Base-by-base conservation (phyloP, 2,329 filamentous ascomycete genomes). In the Didymella keratinophila region DNA sequence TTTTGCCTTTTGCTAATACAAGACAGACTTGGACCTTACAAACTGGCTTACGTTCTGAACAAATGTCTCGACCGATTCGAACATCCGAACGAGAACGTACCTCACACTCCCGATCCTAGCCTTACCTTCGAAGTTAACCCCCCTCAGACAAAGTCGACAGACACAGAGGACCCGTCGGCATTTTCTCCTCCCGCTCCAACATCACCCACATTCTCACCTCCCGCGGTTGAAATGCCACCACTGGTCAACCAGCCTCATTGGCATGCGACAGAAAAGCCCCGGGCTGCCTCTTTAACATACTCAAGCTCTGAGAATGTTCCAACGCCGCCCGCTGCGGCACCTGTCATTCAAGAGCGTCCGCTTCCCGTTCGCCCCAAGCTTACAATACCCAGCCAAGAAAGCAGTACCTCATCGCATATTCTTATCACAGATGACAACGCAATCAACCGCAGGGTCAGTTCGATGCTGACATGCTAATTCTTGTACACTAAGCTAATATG, bases 361-460 rank as follows among this genome's bases (percentile, higher is more conserved):
- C 32, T 50, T 18, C 56, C 50, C 2, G 23, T 46, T 11, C 50
- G 45, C 10, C 41, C 45, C 4, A 42, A 41, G 30, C 25, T 46
- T 25, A 30, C 45, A n/a, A 50, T 45, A 18, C 25, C 45, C 12
- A 20, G 18, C n/a, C 30, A 18, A 16, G n/a, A 23, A 28, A 11
- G 2, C 4, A 12, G 7, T n/a, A 16, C 8, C 9, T 20, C 41
- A 4, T 59, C 62, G 4, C 59, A 66, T 5, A 62, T 77, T 0
- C 69, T 79, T 0, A 71, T 79, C 1, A 73, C 76, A 0, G 78
- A 79, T 45, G 78, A 79, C 45, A 79, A 79, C 34, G 16, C 59
- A 0, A 68, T 79, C 36, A 79, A 79, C 20, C 63, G 77, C 2
- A 74, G 67, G 61, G 75, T 76, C 48, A 25, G 64, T 64, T 21